phyloP scores from a whole-genome alignment of 345 rosid genomes.

The Cardamine chenopodiifolia region DNA sequence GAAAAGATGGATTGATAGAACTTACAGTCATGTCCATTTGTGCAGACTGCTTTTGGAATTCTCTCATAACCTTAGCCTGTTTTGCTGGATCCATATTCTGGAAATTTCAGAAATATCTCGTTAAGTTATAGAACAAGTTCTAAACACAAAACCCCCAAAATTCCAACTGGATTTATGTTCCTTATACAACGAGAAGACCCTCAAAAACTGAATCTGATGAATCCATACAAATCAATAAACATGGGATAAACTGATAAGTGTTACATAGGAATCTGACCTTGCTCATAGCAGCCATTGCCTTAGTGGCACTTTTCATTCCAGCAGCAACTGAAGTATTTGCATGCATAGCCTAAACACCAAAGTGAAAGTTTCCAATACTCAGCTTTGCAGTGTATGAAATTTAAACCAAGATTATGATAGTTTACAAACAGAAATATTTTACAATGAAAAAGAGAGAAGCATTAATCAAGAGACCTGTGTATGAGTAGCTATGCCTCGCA shows the following conservation, averaged over 20 bases:
- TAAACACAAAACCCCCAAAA: background rate
- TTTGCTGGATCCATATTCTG: conserved; percentile 97
- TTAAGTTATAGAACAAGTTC: background rate
- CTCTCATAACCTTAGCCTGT: conserved; percentile 74
- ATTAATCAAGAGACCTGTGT: conserved; percentile 66
- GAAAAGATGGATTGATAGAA: conserved; percentile 28
- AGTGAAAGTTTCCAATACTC: conserved; percentile 16
- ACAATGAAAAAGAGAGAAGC: background rate
- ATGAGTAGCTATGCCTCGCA: conserved; percentile 98
- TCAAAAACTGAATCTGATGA: background rate
- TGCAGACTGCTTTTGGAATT: conserved; percentile 92
- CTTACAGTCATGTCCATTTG: conserved; percentile 98
- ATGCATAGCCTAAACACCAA: conserved; percentile 75
- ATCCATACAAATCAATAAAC: background rate
- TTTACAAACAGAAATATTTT: background rate
- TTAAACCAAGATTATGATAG: background rate
- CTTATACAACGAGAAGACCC: background rate
- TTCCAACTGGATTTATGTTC: background rate
- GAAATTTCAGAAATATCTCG: conserved; percentile 18
- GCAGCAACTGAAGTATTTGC: conserved; percentile 91
- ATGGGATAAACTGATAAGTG: background rate
- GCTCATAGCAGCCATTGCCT: conserved; percentile 88
- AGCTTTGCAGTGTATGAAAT: background rate
- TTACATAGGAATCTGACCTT: conserved; percentile 53
- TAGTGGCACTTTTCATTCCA: conserved; percentile 90